Percentiles rank a stretch among this genome's conserved stretches.
Evolutionary conservation across 441 rosid genomes (phyloP).

Genomic region (Corymbia citriodora): DNA sequence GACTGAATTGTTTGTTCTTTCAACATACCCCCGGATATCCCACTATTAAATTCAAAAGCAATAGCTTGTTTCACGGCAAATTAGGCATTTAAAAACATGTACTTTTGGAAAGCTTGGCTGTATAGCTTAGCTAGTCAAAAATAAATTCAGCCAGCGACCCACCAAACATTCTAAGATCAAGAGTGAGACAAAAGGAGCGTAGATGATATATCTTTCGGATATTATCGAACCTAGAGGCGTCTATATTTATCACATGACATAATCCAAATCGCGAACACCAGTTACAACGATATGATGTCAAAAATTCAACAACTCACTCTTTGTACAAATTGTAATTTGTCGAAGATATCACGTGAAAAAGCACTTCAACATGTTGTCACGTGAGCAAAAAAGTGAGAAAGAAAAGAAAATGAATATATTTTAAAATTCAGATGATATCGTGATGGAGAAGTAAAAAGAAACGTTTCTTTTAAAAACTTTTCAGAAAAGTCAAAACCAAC

Average conservation of each 20-base stretch:
- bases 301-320: background rate
- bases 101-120: background rate
- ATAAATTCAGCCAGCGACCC: background rate
- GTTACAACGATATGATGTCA: too few relatives aligned
- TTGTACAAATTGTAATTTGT: background rate
- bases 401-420: background rate
- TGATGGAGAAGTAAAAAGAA: background rate
- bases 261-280: background rate
- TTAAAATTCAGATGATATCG: background rate
- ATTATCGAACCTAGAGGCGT: background rate
- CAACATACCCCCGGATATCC: background rate
- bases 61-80: background rate
- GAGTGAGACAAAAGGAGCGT: background rate
- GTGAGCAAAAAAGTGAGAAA: background rate
- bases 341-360: background rate
- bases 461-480: accelerated
- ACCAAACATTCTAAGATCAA: background rate
- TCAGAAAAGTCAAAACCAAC: background rate
- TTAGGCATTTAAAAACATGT: background rate
- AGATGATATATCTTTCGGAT: background rate
- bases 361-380: background rate
- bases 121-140: background rate
- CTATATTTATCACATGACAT: background rate
- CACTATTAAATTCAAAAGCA: background rate
- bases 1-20: background rate